phyloP scores from a whole-genome alignment of 2,329 filamentous ascomycete genomes.

The Trichoderma pleuroti region DNA sequence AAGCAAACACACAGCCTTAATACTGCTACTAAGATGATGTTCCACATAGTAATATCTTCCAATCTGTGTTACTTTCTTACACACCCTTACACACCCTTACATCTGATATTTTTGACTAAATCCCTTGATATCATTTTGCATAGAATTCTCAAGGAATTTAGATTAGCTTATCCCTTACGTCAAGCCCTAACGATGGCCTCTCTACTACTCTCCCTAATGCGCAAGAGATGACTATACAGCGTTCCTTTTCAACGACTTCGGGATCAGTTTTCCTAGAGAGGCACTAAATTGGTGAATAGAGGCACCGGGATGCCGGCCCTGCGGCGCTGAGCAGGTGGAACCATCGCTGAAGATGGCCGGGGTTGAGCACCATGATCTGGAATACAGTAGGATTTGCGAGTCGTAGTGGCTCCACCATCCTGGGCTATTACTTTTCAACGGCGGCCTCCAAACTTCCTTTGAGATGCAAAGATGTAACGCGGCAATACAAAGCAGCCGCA shows the following conservation, averaged over 20 bases:
- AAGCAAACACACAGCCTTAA: too few species aligned
- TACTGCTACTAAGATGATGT: too few species aligned
- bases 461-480: not conserved
- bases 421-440: not conserved
- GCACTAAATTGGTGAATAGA: not conserved
- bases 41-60: too few species aligned
- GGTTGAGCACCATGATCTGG: not conserved
- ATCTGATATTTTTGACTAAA: not conserved
- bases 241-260: not conserved
- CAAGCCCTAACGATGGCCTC: not conserved
- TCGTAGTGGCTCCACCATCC: not conserved
- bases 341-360: not conserved
- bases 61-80: not conserved
- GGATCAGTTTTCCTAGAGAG: not conserved
- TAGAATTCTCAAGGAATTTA: not conserved
- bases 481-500: not conserved
- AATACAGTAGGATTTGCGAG: not conserved
- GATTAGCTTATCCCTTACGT: not conserved
- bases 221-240: not conserved
- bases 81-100: not conserved
- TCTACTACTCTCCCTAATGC: not conserved
- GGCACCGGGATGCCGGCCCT: not conserved
- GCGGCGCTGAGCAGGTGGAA: not conserved
- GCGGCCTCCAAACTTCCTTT: not conserved
- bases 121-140: fast-evolving